Conservation (phyloP, 1,284 basidiomycete genomes). For the Polyporus tsugae region DNA sequence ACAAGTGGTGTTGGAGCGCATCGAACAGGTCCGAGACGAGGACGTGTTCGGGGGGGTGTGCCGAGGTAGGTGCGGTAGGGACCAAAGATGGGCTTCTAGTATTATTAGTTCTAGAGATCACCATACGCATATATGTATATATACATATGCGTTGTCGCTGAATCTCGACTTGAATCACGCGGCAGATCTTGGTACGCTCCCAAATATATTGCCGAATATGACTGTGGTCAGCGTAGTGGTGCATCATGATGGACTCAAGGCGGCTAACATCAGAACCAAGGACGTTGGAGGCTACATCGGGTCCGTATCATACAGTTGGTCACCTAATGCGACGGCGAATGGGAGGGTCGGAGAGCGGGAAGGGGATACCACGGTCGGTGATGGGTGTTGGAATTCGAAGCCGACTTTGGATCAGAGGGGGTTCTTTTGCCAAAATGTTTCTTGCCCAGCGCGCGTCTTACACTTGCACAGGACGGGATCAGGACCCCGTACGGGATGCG, state of each 20-base stretch:
- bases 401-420: constrained; percentile 1
- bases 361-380: not conserved
- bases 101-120: constrained; percentile 1
- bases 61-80: not conserved
- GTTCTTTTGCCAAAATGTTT: not conserved
- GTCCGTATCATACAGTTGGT: not conserved
- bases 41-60: not conserved
- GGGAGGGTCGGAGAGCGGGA: not conserved
- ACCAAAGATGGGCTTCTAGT: not conserved
- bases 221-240: not conserved
- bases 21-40: not conserved
- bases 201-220: not conserved
- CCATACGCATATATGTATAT: not conserved
- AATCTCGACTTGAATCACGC: not conserved
- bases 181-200: not conserved
- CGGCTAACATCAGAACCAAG: not conserved
- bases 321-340: not conserved
- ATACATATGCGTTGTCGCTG: not conserved
- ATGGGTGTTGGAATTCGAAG: constrained; percentile 5
- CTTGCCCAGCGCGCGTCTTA: not conserved
- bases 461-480: not conserved
- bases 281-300: not conserved
- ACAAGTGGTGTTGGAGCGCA: constrained; percentile 1
- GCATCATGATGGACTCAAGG: constrained; percentile 1
- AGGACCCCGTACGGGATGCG: not conserved